Evolutionary conservation across 176 grass and related monocot species (phyloP), one percentile per base, ranked within the genome.

Genomic region (Carex cristatella): DNA sequence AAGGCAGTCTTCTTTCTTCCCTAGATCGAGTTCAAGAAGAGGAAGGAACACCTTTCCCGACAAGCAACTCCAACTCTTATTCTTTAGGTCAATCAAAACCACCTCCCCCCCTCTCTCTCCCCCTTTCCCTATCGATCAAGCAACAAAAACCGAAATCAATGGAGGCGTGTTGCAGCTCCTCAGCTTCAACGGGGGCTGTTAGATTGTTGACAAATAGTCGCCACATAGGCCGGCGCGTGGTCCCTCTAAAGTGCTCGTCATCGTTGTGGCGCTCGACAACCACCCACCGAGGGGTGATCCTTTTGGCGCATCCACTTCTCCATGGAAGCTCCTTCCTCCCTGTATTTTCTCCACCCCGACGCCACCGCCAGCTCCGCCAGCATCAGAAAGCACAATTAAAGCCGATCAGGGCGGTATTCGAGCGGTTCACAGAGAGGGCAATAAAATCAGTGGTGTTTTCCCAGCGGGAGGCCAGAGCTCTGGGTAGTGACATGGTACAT

Each of bases 341-440:
- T 53, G 30, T 57, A 57, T 32, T 80, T 53, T 64, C 54, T 72
- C 38, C 5, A 10, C 73, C 37, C 48, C 4, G 56, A 10, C 55
- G 58, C 12, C 80, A 33, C 23, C 74, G 42, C 61, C 4, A 48
- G 15, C 30, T 16, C 38, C 61, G 31, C 31, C 63, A 28, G 48
- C 82, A 55, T 27, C 80, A 84, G 54, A n/a, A 48, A 79, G 54
- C 60, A 19, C 84, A 31, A 76, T 68, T 19, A 18, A 69, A 14
- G 14, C 72, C 62, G 4, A 49, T 89, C 69, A 86, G 28, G 83
- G 95, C 95, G 15, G 91, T 95, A 5, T 93, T 95, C 85, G 93
- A 98, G 86, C 84, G 93, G 16, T 98, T 98, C 91, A 93, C 91
- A 59, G 91, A 95, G 93, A 84, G 91, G 54, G 91, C 95, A 65